These are phyloP conservation scores for Daldinia decipiens DNA, from an alignment of 495 filamentous ascomycete genomes.

Conservation along the genomic window DNA sequence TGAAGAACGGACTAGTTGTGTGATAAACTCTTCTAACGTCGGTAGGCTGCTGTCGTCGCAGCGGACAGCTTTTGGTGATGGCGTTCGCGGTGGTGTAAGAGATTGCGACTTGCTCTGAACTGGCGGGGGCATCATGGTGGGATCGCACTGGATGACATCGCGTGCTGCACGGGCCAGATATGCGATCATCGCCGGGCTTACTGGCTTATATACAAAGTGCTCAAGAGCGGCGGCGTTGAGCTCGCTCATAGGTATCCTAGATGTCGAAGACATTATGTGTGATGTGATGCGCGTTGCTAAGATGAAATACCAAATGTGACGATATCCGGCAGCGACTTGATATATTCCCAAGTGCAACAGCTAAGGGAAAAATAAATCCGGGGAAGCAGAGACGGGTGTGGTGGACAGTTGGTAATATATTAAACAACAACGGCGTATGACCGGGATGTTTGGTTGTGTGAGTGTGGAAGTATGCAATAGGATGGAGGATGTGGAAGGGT, in stretches of 20 bases:
- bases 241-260: slow-evolving; percentile 53
- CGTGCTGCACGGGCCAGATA: slow-evolving; percentile 85
- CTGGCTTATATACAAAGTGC: slow-evolving; percentile 84
- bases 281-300: slow-evolving; percentile 29
- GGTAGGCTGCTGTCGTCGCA: slow-evolving; percentile 67
- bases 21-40: slow-evolving; percentile 89
- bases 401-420: slow-evolving; percentile 35
- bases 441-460: slow-evolving; percentile 13
- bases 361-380: slow-evolving; percentile 36
- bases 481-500: slow-evolving; percentile 35
- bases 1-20: slow-evolving; percentile 85
- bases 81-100: slow-evolving; percentile 73
- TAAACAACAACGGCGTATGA: slow-evolving; percentile 28
- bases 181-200: slow-evolving; percentile 83
- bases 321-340: slow-evolving; percentile 4
- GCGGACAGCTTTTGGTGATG: slow-evolving; percentile 65
- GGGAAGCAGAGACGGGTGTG: slow-evolving; percentile 29
- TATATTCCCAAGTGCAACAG: slow-evolving; percentile 28
- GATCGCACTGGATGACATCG: slow-evolving; percentile 92
- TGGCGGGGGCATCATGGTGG: slow-evolving; percentile 56
- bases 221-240: slow-evolving; percentile 86
- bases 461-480: slow-evolving; percentile 31
- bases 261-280: slow-evolving; percentile 53
- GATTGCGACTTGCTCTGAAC: slow-evolving; percentile 61
- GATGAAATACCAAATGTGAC: slow-evolving; percentile 20